These are phyloP conservation scores for Talaromyces proteolyticus DNA, from an alignment of 495 filamentous ascomycete genomes.

Conservation along the genomic window DNA sequence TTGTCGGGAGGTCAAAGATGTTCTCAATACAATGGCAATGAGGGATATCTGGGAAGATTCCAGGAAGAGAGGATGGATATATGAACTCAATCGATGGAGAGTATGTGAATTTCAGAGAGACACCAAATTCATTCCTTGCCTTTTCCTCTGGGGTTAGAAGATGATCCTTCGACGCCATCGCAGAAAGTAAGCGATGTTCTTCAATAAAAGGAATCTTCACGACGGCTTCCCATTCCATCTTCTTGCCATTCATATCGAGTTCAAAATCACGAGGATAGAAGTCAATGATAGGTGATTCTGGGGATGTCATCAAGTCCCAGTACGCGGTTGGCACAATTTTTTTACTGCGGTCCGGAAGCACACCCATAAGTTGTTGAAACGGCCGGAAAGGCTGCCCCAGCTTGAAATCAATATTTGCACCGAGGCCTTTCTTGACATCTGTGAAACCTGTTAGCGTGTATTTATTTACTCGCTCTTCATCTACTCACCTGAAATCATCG, in stretches of 20 bases:
- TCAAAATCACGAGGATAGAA: conserved; percentile 98
- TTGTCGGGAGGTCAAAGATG: conserved; percentile 86
- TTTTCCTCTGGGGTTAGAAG: conserved; percentile 71
- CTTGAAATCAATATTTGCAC: conserved; percentile 84
- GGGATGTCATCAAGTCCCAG: conserved; percentile 85
- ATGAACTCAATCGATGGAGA: conserved; percentile 65
- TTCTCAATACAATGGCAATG: conserved; percentile 91
- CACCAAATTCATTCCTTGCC: conserved; percentile 82
- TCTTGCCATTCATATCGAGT: conserved; percentile 99
- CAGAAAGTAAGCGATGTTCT: conserved; percentile 72
- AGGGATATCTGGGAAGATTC: conserved; percentile 84
- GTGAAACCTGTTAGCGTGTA: conserved; percentile 10
- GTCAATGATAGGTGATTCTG: conserved; percentile 91
- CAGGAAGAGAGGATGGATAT: conserved; percentile 81
- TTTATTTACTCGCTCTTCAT: conserved; percentile 4
- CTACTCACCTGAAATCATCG: conserved; percentile 79
- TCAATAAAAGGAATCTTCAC: conserved; percentile 99
- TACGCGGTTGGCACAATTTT: conserved; percentile 87
- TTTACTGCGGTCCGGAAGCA: conserved; percentile 94
- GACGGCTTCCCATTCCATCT: conserved; percentile 99
- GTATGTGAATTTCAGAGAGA: conserved; percentile 88
- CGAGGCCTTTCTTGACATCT: conserved; percentile 86
- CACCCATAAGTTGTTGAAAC: conserved; percentile 97
- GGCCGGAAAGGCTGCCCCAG: conserved; percentile 92
- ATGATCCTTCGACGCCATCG: conserved; percentile 78